Base-by-base conservation (phyloP, 2,329 filamentous ascomycete genomes). In the Cladosporium sp. region DNA sequence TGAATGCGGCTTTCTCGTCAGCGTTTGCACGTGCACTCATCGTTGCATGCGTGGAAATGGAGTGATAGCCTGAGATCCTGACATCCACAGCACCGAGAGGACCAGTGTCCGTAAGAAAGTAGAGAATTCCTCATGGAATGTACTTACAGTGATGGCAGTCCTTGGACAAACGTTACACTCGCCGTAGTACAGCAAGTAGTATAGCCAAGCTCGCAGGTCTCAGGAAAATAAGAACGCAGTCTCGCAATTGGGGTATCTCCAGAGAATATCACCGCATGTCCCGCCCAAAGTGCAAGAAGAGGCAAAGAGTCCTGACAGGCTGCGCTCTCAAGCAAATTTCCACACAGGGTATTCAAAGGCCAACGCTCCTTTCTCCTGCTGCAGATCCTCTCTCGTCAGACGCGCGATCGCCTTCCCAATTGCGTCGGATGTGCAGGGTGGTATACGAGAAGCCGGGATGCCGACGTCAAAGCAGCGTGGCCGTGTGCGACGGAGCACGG, bases 221-320 rank as follows among this genome's bases (percentile, higher is more conserved):
- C 46, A 58, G 51, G 46, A 30, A n/a, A 14, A 3, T 21, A 21
- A 46, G n/a, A 46, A 30, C 30, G 26, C 51, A 53, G 26, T 53
- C 26, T 26, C 49, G 49, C 49, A 30, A 53, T 53, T 54, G 51
- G 39, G 39, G 51, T 32, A 26, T 54, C 28, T 54, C 25, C 25
- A 28, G 51, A 63, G 60, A 43, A 53, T 56, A 63, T 56, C 60
- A 54, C 48, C 48, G 60, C 60, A 63, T 63, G 60, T 63, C 60
- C 60, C 60, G 32, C 49, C 32, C 30, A 5, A 46, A 21, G 39
- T 46, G 39, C n/a, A 51, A 53, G 32, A 21, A 13, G 43, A 46
- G 54, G 21, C 21, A 39, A 51, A 34, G 51, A 56, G 51, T 28
- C 25, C 21, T 7, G 18, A 26, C 25, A 51, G 48, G 25, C 34